These are phyloP conservation scores for Tolypocladium sp. DNA, from an alignment of 2,329 filamentous ascomycete genomes.

Conservation along the genomic window DNA sequence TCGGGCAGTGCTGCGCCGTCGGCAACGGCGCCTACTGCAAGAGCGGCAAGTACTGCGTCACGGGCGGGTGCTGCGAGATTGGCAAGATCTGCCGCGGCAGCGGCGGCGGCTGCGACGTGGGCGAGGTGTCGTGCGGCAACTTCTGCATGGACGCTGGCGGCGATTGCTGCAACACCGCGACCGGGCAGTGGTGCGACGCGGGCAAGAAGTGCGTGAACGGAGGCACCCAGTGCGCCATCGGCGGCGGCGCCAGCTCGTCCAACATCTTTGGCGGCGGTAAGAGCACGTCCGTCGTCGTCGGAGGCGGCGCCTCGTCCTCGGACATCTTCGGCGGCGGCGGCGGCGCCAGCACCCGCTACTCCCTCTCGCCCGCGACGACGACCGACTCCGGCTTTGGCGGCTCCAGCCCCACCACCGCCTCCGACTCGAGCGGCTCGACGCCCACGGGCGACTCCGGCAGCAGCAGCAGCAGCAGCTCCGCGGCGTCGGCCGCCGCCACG, in stretches of 20 bases:
- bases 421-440: background rate
- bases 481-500: background rate
- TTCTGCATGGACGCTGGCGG: conserved; percentile 11
- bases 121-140: conserved; percentile 10
- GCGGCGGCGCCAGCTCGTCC: background rate
- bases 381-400: background rate
- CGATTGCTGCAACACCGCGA: conserved; percentile 10
- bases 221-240: conserved; percentile 4
- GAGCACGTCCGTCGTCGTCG: background rate
- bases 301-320: background rate
- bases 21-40: conserved; percentile 20
- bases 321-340: background rate
- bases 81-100: conserved; percentile 10
- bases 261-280: conserved; percentile 3
- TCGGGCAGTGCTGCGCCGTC: conserved; percentile 17
- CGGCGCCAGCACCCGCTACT: background rate
- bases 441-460: background rate
- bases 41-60: conserved; percentile 17
- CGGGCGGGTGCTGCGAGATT: conserved; percentile 20
- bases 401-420: background rate
- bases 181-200: conserved; percentile 9
- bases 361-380: background rate
- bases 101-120: conserved; percentile 4
- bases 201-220: conserved; percentile 6
- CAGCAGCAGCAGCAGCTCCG: background rate